Evolutionary conservation across 305 asterid species (phyloP).

Genomic region (Andrographis paniculata): DNA sequence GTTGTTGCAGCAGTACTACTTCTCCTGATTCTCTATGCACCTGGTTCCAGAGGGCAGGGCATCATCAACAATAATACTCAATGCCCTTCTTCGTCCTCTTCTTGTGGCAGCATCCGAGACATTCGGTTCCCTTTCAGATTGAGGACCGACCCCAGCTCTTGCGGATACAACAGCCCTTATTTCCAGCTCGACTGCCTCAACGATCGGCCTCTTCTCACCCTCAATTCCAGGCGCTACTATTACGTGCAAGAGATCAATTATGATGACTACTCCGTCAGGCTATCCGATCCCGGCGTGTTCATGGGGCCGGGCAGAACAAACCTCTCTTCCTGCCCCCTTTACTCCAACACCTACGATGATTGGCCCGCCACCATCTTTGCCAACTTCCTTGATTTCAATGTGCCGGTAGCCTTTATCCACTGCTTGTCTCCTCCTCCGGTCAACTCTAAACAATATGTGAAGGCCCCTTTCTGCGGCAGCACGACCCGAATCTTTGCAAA

Average conservation of each 20-base stretch:
- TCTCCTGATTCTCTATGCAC: no score
- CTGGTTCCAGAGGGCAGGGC: no score
- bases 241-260: slow-evolving; percentile 16
- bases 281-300: slow-evolving; percentile 17
- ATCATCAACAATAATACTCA: no score
- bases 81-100: slow-evolving; percentile 1
- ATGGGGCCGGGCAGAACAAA: slow-evolving; percentile 2
- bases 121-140: slow-evolving; percentile 21
- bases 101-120: slow-evolving; percentile 14
- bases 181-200: slow-evolving; percentile 14
- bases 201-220: slow-evolving; percentile 7
- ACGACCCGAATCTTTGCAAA: slow-evolving; percentile 6
- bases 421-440: slow-evolving; percentile 9
- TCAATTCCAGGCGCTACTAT: slow-evolving; percentile 7
- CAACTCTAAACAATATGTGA: slow-evolving; percentile 7
- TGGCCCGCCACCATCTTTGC: slow-evolving; percentile 6
- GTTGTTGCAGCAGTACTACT: no score
- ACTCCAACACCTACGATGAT: slow-evolving; percentile 6
- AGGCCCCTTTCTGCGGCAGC: slow-evolving; percentile 15
- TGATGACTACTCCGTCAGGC: slow-evolving; percentile 7
- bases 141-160: slow-evolving; percentile 7
- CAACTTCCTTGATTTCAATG: neutral
- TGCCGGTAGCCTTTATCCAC: slow-evolving; percentile 4
- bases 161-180: slow-evolving; percentile 7
- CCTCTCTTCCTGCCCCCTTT: slow-evolving; percentile 11